These are phyloP conservation scores for Phytopythium kandeliae DNA, from an alignment of 352 stramenopile genomes.

Conservation along the genomic window DNA sequence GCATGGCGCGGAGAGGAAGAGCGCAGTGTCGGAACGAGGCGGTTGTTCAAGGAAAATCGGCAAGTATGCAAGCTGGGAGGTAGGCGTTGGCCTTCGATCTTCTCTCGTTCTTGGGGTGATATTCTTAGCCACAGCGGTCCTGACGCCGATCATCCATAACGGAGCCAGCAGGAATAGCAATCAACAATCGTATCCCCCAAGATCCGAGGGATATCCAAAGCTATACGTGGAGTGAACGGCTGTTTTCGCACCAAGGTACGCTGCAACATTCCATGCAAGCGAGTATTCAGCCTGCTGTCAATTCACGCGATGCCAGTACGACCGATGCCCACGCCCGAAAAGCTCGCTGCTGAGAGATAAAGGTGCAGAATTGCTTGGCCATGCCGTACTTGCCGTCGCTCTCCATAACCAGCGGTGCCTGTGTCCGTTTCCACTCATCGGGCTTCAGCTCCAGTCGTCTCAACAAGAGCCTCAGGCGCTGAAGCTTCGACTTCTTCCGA, in stretches of 20 bases:
- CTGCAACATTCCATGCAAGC: no score
- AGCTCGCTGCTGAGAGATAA: neutral
- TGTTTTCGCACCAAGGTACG: neutral
- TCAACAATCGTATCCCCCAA: no score
- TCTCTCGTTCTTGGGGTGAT: neutral
- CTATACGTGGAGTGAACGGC: neutral
- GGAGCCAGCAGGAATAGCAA: neutral
- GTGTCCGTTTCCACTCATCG: neutral
- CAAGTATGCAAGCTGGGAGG: no score
- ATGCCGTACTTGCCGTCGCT: constrained; percentile 1
- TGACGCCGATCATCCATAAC: neutral
- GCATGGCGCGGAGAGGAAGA: neutral
- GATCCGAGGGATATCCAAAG: no score
- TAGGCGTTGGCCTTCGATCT: no score
- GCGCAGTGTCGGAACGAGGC: neutral
- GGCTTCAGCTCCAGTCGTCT: neutral
- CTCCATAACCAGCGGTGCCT: neutral
- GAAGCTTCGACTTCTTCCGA: neutral
- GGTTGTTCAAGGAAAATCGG: neutral
- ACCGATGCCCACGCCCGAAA: neutral
- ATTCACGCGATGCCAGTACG: neutral
- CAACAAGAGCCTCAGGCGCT: neutral
- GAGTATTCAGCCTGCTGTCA: neutral
- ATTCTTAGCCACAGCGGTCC: neutral
- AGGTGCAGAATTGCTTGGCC: neutral